Percentiles rank a stretch among this genome's conserved stretches.
Evolutionary conservation across 768 basidiomycete species (phyloP).

Genomic region (Paxillus involutus): DNA sequence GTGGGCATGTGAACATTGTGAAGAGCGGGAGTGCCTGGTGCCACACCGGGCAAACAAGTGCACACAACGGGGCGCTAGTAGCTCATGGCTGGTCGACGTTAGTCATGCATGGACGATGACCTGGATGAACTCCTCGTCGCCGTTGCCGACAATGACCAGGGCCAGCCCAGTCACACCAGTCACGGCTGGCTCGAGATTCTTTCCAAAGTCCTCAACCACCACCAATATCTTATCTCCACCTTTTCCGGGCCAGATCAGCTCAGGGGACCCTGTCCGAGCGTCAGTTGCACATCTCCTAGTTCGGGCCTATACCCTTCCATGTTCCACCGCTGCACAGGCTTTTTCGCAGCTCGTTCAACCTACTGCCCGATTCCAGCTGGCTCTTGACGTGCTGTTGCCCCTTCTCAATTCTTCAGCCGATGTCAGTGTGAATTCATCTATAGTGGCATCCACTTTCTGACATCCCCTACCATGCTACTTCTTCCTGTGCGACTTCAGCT

Average conservation of each 20-base stretch:
- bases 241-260: conserved; percentile 28
- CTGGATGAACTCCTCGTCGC: conserved; percentile 28
- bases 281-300: conserved; percentile 69
- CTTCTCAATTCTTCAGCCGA: conserved; percentile 59
- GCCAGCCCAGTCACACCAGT: conserved; percentile 19
- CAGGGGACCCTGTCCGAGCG: conserved; percentile 49
- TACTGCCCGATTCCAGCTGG: conserved; percentile 77
- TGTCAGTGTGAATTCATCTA: conserved; percentile 39
- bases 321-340: conserved; percentile 74
- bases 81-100: conserved; percentile 7
- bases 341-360: conserved; percentile 76
- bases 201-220: conserved; percentile 30
- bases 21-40: not conserved
- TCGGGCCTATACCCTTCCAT: conserved; percentile 67
- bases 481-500: conserved; percentile 41
- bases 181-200: conserved; percentile 33
- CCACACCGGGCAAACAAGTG: conserved; percentile 23
- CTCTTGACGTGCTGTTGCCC: conserved; percentile 78
- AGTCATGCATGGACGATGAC: conserved; percentile 34
- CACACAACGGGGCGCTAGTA: conserved; percentile 8
- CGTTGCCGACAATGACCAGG: conserved; percentile 32
- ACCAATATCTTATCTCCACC: conserved; percentile 36
- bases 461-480: conserved; percentile 12
- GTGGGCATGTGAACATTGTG: no score
- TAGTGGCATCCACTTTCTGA: conserved; percentile 9